Conservation (phyloP, 2,329 filamentous ascomycete genomes). For the Aspergillus sp. region DNA sequence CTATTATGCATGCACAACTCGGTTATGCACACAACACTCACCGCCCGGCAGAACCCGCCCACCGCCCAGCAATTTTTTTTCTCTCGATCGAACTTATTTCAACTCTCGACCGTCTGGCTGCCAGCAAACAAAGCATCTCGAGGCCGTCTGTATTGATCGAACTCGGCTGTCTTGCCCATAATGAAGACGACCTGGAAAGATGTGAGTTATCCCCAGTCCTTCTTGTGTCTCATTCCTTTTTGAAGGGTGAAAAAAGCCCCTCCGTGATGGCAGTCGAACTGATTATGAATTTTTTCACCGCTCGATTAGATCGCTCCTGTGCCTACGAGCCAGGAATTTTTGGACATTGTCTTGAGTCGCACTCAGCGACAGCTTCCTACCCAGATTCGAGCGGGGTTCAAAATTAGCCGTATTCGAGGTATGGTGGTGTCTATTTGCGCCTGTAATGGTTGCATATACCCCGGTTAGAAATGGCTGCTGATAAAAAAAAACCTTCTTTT, state of each 20-base stretch:
- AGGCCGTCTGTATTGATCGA: conserved; percentile 6
- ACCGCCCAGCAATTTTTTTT: conserved; percentile 8
- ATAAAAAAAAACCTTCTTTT: conserved; percentile 17
- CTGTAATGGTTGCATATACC: conserved; percentile 1
- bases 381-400: conserved; percentile 91
- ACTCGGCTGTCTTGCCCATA: conserved; percentile 24
- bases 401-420: conserved; percentile 82
- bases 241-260: not conserved
- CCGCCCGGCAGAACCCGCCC: conserved; percentile 9
- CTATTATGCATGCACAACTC: not conserved
- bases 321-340: conserved; percentile 87
- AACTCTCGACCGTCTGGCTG: conserved; percentile 11
- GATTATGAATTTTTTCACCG: conserved; percentile 28
- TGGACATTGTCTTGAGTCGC: conserved; percentile 91
- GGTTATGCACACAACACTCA: conserved; percentile 3
- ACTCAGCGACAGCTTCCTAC: conserved; percentile 90
- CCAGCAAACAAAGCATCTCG: conserved; percentile 2
- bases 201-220: conserved; percentile 21
- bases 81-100: conserved; percentile 14
- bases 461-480: conserved; percentile 16
- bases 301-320: conserved; percentile 63
- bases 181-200: conserved; percentile 57
- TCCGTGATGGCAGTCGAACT: not conserved
- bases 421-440: conserved; percentile 7
- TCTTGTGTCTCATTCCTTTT: too few species aligned